Evolutionary conservation across 2,329 filamentous ascomycete species (phyloP).

Genomic region (Nakataea oryzae): DNA sequence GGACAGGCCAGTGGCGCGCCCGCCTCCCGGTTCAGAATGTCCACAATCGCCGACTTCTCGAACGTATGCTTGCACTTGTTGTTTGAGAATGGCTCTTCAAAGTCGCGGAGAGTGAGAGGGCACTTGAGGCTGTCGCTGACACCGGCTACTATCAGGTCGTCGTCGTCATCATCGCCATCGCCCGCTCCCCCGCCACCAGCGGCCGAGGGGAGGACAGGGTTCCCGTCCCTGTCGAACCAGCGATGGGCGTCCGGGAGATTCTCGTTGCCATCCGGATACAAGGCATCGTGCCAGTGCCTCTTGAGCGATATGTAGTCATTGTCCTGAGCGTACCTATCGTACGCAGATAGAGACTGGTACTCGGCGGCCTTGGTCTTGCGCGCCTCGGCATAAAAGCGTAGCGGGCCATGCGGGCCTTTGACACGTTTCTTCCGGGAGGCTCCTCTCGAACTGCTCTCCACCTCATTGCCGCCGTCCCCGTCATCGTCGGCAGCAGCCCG

Average conservation of each 20-base stretch:
- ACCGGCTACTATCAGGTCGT: conserved; percentile 59
- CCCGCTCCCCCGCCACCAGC: conserved; percentile 12
- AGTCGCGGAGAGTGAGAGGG: conserved; percentile 53
- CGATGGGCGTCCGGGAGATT: conserved; percentile 39
- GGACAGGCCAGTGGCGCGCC: conserved; percentile 43
- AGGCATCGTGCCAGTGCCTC: conserved; percentile 43
- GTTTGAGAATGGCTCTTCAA: conserved; percentile 58
- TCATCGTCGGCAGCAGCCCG: conserved; percentile 8
- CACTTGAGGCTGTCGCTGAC: conserved; percentile 54
- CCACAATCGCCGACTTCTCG: conserved; percentile 52
- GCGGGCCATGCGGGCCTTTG: conserved; percentile 15
- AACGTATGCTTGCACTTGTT: conserved; percentile 62
- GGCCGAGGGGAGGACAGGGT: conserved; percentile 26
- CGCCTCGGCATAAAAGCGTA: conserved; percentile 22
- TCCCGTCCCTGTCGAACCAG: conserved; percentile 41
- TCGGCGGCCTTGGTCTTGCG: conserved; percentile 26
- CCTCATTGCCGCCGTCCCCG: conserved; percentile 13
- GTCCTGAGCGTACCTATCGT: conserved; percentile 41
- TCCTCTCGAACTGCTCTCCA: conserved; percentile 13
- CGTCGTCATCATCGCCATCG: conserved; percentile 44
- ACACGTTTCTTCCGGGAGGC: conserved; percentile 14
- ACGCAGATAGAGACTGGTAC: conserved; percentile 28
- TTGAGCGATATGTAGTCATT: conserved; percentile 53
- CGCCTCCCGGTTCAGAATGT: conserved; percentile 28
- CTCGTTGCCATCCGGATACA: conserved; percentile 35